phyloP scores from a whole-genome alignment of 140 eudicot species.

The Flaveria floridana region DNA sequence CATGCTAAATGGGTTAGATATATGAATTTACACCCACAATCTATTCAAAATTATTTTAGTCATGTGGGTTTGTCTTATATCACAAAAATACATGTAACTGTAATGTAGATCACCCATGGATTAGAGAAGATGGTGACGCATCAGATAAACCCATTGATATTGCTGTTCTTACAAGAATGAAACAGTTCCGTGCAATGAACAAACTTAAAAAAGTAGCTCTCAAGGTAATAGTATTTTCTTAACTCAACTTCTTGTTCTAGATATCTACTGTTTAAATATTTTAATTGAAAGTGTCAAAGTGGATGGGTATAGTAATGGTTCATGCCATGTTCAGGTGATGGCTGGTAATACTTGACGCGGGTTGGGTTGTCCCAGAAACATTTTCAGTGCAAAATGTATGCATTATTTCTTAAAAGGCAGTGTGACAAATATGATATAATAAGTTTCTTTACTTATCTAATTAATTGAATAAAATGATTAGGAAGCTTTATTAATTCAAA shows the following conservation, averaged over 20 bases:
- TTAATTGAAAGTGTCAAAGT: conserved; percentile 3
- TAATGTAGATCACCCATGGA: conserved; percentile 88
- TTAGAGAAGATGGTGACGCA: conserved; percentile 98
- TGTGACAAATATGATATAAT: not conserved
- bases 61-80: conserved; percentile 18
- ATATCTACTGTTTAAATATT: conserved; percentile 11
- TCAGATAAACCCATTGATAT: conserved; percentile 93
- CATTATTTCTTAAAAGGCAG: not conserved
- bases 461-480: not conserved
- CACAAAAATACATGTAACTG: conserved; percentile 12
- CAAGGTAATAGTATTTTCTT: conserved; percentile 49
- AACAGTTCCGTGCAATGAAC: conserved; percentile 98
- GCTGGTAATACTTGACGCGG: not conserved
- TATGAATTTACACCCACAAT: conserved; percentile 17
- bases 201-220: conserved; percentile 94
- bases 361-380: not conserved
- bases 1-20: not conserved
- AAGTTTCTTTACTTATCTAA: not conserved
- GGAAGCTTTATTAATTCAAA: not conserved
- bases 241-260: not conserved
- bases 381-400: not conserved
- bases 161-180: conserved; percentile 94
- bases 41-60: not conserved
- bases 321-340: not conserved
- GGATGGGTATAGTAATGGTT: not conserved